Base-by-base conservation (phyloP, 192 early-diverging fungal species). In the Entomortierella beljakovae region DNA sequence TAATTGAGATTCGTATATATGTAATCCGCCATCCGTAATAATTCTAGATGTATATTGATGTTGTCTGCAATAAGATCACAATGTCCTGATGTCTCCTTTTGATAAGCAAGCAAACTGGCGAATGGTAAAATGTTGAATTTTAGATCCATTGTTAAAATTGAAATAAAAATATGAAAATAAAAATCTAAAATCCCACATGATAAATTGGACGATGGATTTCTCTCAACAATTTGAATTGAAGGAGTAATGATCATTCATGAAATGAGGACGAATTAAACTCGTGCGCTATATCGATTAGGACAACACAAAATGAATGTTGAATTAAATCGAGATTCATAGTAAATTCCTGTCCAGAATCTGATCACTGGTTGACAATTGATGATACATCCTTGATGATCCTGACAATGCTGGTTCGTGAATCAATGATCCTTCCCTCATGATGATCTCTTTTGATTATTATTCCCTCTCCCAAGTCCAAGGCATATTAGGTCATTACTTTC, bases 401-500 rank as follows among this genome's bases (percentile, higher is more conserved):
- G 29, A 3, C 16, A 23, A 15, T 23, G 11, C 6, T 25, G 11
- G 16, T 32, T 28, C 22, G 49, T 6, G 6, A 38, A 18, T 6
- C 16, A 6, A 15, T 52, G 48, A n/a, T 35, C 48, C 61, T 31
- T 51, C 18, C n/a, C 3, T 33, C 6, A 3, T 20, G 20, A n/a
- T n/a, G n/a, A n/a, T n/a, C n/a, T 53, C 23, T 60, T 5, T 42
- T 51, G 20, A 22, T 32, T 40, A 42, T 33, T 35, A 16, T 10
- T 10, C 37, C 23, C 11, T n/a, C 58, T 18, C 34, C 23, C 23
- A 9, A 34, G 34, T 26, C 33, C 16, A 9, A 16, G 23, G 59
- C 31, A 49, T 48, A 38, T 37, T 42, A 54, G 48, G 50, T 57
- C 65, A 65, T 79, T 79, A 79, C 75, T 79, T 79, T 79, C 68